phyloP scores from a whole-genome alignment of 129 eudicot genomes.

The Flaveria robusta region DNA sequence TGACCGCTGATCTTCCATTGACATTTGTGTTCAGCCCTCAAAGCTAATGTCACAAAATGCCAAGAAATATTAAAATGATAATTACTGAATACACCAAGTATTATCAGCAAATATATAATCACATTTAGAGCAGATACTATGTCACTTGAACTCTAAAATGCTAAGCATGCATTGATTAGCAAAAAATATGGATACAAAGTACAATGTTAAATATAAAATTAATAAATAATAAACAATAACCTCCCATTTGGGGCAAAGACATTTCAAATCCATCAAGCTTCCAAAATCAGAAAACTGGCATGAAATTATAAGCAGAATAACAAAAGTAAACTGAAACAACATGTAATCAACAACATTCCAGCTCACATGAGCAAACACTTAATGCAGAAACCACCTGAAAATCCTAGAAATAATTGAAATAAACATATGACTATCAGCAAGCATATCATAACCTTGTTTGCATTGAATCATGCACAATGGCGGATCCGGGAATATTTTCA shows the following conservation, averaged over 20 bases:
- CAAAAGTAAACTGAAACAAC: too few relatives aligned
- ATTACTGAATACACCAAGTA: background rate
- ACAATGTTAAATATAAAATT: too few relatives aligned
- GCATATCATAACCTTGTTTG: background rate
- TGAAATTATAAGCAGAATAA: background rate
- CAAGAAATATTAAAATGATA: background rate
- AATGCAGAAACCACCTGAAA: too few relatives aligned
- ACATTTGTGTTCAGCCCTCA: slow-evolving; percentile 21
- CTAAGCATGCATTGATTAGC: background rate
- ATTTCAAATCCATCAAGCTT: background rate
- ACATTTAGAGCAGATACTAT: background rate
- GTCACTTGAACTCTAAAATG: background rate
- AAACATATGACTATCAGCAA: background rate
- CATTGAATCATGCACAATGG: background rate
- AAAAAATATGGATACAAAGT: background rate
- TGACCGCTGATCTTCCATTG: slow-evolving; percentile 56
- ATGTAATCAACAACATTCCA: too few relatives aligned
- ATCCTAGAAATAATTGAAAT: too few relatives aligned
- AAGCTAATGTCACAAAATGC: slow-evolving; percentile 1
- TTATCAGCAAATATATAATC: background rate
- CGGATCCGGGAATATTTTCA: too few relatives aligned
- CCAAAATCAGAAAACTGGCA: background rate
- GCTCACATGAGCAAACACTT: too few relatives aligned
- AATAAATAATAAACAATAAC: too few relatives aligned
- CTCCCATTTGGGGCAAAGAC: too few relatives aligned